Evolutionary conservation across 768 basidiomycete genomes (phyloP), one percentile per base, ranked within the genome.

Genomic region (Panaeolus cyanescens): DNA sequence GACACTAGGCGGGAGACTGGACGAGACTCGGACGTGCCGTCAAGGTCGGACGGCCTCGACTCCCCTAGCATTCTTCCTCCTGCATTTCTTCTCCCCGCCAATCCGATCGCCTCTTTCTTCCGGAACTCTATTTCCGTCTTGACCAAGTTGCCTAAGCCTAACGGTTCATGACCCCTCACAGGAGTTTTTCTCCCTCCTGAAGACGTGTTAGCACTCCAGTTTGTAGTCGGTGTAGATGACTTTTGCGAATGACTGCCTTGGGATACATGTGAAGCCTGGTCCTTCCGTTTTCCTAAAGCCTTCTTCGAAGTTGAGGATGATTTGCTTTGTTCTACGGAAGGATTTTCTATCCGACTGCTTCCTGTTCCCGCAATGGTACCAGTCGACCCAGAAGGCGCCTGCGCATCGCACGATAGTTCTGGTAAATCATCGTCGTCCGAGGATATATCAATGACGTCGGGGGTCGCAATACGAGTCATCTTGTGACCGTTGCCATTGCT

Each of bases 111-210:
- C 68, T 83, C 80, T 59, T 75, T 82, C 67, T 77, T 79, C 53
- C 82, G 74, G 32, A 74, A 63, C n/a, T 77, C 66, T 10, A 84
- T 75, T 64, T 85, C 82, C 33, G 72, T 73, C 64, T 80, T 71
- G 6, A 79, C 78, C 42, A 80, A 56, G n/a, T 72, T 74, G 4
- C 76, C 74, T 1, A 74, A 61, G n/a, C 74, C 71, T 7, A 71
- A 39, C 30, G 56, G 50, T n/a, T 45, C 55, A 17, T 32, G 33
- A 12, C 32, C 28, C 20, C 56, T 59, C 25, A 45, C 13, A 19
- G 53, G 50, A 28, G 59, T 33, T 17, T 62, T 37, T 15, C 40
- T 13, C n/a, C 9, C 25, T 13, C 36, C 54, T 13, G 12, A 50
- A 28, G n/a, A n/a, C n/a, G n/a, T n/a, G n/a, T n/a, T n/a, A n/a